Conservation (phyloP, 257 asterid species). For the Echites panduratus region DNA sequence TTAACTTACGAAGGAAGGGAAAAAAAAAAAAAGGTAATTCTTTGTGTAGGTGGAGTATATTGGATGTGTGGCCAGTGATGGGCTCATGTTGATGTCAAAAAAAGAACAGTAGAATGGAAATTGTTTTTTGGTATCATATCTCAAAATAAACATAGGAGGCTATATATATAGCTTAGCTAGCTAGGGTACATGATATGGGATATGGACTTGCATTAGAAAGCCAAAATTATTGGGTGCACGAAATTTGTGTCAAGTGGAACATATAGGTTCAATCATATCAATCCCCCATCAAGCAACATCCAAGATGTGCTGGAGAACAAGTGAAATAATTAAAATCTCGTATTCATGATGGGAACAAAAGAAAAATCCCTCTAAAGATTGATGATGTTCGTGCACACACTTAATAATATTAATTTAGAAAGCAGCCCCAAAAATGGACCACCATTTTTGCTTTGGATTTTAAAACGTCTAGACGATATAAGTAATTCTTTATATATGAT, state of each 20-base stretch:
- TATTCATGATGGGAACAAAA: constrained; percentile 4
- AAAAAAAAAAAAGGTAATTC: too few species aligned
- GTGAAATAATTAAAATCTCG: neutral
- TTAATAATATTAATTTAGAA: too few species aligned
- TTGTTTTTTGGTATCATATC: neutral
- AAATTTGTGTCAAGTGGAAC: constrained; percentile 12
- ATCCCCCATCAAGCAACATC: neutral
- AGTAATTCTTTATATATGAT: neutral
- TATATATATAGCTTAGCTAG: too few species aligned
- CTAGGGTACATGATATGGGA: neutral
- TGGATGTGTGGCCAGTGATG: too few species aligned
- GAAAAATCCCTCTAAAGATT: neutral
- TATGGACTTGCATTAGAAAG: constrained; percentile 1
- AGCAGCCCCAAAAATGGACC: neutral
- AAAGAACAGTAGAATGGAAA: too few species aligned
- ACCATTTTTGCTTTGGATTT: neutral
- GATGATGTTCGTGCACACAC: neutral
- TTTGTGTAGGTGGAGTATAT: too few species aligned
- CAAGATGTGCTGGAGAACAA: neutral
- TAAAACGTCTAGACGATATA: neutral
- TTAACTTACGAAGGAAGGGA: too few species aligned
- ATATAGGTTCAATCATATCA: constrained; percentile 15
- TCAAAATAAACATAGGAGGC: neutral
- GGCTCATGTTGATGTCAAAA: too few species aligned
- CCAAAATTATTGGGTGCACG: neutral